Percentiles rank a stretch among this genome's conserved stretches.
Conservation (phyloP, 2,329 filamentous ascomycete genomes). For the Tolypocladium inflatum region DNA sequence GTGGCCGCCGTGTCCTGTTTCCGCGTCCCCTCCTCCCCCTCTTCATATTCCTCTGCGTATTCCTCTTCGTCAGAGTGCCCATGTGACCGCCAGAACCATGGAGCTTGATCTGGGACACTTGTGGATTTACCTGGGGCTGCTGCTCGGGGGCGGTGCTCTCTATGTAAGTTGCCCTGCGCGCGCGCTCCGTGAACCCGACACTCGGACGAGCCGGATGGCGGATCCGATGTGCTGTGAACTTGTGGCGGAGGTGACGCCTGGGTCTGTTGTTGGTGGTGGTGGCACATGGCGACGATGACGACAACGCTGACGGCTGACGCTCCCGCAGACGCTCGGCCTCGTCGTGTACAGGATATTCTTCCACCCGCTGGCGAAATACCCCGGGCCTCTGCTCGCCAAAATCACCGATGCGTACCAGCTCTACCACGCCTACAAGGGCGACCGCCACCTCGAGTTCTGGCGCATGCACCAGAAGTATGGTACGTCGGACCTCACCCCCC, state of each 20-base stretch:
- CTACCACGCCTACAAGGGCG: slow-evolving; percentile 67
- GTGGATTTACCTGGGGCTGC: slow-evolving; percentile 28
- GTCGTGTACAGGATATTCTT: slow-evolving; percentile 50
- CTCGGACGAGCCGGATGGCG: too few relatives aligned
- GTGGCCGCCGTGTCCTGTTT: not conserved
- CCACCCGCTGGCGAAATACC: slow-evolving; percentile 56
- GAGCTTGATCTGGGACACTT: slow-evolving; percentile 22
- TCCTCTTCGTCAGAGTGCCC: not conserved
- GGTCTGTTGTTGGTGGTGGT: not conserved
- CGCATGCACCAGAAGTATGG: slow-evolving; percentile 64
- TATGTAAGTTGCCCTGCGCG: slow-evolving; percentile 27
- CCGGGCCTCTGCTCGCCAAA: slow-evolving; percentile 53
- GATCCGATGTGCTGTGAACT: too few relatives aligned
- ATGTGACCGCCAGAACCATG: slow-evolving; percentile 10
- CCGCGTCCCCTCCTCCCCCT: not conserved
- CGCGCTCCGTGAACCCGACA: not conserved
- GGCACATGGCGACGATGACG: not conserved
- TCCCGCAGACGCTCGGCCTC: slow-evolving; percentile 26
- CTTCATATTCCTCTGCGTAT: not conserved
- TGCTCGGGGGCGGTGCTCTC: slow-evolving; percentile 22
- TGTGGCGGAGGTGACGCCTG: not conserved
- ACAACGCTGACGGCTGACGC: not conserved
- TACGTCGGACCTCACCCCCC: slow-evolving; percentile 14
- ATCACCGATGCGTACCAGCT: slow-evolving; percentile 56
- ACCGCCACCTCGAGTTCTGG: slow-evolving; percentile 65